These are phyloP conservation scores for Tetrapisispora phaffii DNA, from an alignment of 805 yeast species.

Conservation along the genomic window DNA sequence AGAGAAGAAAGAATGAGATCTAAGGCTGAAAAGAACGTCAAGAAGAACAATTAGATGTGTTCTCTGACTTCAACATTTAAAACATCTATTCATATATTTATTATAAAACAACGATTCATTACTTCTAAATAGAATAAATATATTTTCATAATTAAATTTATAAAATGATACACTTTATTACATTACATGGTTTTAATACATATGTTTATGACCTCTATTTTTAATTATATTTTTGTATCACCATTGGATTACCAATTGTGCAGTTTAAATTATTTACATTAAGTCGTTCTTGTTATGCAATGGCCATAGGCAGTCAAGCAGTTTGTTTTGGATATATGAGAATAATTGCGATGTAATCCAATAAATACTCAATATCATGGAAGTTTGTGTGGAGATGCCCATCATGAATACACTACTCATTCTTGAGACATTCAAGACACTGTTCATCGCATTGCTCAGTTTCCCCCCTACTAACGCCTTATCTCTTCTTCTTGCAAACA, in stretches of 20 bases:
- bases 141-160: not conserved
- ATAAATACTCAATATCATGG: slow-evolving; percentile 70
- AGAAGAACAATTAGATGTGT: slow-evolving; percentile 14
- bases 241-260: not conserved
- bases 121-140: slow-evolving; percentile 1
- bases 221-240: not conserved
- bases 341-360: slow-evolving; percentile 82
- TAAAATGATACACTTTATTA: slow-evolving; percentile 1
- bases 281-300: slow-evolving; percentile 10
- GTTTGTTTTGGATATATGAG: slow-evolving; percentile 65
- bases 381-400: slow-evolving; percentile 80
- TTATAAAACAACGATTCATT: not conserved
- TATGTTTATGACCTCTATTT: too few relatives aligned
- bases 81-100: slow-evolving; percentile 1
- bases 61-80: not conserved
- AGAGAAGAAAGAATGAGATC: slow-evolving; percentile 58
- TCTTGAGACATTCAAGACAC: slow-evolving; percentile 61
- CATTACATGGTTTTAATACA: too few relatives aligned
- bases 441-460: slow-evolving; percentile 24
- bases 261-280: not conserved
- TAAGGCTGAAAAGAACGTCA: slow-evolving; percentile 41
- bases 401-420: slow-evolving; percentile 69
- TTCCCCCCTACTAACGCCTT: slow-evolving; percentile 4
- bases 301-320: slow-evolving; percentile 60
- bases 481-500: slow-evolving; percentile 18